Evolutionary conservation across 2,329 filamentous ascomycete genomes (phyloP).

Genomic region (Aschersonia sp.): DNA sequence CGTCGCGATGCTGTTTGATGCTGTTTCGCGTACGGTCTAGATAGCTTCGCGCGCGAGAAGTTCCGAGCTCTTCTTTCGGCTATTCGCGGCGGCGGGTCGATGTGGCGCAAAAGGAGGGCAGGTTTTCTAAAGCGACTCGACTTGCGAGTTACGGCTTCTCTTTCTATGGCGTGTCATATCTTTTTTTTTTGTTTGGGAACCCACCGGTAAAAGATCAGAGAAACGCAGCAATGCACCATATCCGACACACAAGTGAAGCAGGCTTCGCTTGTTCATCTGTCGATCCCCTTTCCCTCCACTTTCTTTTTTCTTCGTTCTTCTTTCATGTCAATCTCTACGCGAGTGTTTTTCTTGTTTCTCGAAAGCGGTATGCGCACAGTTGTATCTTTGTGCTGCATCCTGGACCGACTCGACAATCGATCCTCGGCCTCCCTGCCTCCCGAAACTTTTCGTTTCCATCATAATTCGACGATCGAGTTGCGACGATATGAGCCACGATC

Average conservation of each 20-base stretch:
- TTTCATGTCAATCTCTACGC: slow-evolving; percentile 21
- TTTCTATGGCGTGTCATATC: slow-evolving; percentile 12
- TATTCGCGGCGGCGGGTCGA: neutral
- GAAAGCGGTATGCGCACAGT: too few species aligned
- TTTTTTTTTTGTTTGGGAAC: slow-evolving; percentile 12
- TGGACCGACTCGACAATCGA: neutral
- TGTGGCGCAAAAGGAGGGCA: slow-evolving; percentile 17
- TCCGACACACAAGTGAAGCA: slow-evolving; percentile 33
- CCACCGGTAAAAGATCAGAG: slow-evolving; percentile 34
- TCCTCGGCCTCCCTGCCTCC: slow-evolving; percentile 6
- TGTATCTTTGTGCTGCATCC: too few species aligned
- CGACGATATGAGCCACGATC: slow-evolving; percentile 31
- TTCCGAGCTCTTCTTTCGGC: neutral
- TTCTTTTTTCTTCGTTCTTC: slow-evolving; percentile 13
- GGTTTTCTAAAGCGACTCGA: slow-evolving; percentile 28
- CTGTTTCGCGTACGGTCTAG: neutral
- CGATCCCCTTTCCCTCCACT: slow-evolving; percentile 9
- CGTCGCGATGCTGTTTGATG: neutral
- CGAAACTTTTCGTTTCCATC: slow-evolving; percentile 15
- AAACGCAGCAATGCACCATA: slow-evolving; percentile 50
- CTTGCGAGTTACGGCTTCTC: slow-evolving; percentile 20
- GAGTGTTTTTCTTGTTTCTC: neutral
- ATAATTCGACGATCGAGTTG: slow-evolving; percentile 23
- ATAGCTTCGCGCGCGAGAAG: too few species aligned
- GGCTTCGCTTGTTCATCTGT: slow-evolving; percentile 10